Conservation (phyloP, 805 yeast species). For the Dipodascus albidus region DNA sequence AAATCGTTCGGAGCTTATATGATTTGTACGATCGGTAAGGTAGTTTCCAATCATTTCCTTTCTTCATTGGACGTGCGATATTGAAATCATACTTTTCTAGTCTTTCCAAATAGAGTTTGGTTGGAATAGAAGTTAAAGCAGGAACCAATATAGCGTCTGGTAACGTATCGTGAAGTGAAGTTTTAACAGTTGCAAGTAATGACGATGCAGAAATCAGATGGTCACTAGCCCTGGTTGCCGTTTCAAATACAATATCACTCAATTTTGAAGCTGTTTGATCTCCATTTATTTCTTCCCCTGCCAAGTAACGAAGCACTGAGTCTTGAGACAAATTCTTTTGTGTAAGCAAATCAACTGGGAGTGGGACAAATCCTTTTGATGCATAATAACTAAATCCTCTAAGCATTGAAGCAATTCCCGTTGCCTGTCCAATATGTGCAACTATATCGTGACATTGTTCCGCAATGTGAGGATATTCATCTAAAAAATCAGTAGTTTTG, state of each 20-base stretch:
- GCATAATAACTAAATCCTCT: slow-evolving; percentile 52
- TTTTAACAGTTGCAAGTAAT: slow-evolving; percentile 34
- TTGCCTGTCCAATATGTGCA: slow-evolving; percentile 79
- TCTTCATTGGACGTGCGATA: slow-evolving; percentile 31
- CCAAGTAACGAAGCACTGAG: slow-evolving; percentile 22
- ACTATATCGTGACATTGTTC: slow-evolving; percentile 42
- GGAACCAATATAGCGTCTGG: slow-evolving; percentile 56
- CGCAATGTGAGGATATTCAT: slow-evolving; percentile 34
- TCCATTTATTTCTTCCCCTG: slow-evolving; percentile 16
- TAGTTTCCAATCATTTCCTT: slow-evolving; percentile 46
- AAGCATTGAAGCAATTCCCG: slow-evolving; percentile 54
- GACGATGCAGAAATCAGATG: slow-evolving; percentile 58
- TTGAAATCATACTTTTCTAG: slow-evolving; percentile 60
- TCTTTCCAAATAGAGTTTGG: slow-evolving; percentile 46
- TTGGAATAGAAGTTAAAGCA: slow-evolving; percentile 55
- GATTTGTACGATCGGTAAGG: slow-evolving; percentile 48
- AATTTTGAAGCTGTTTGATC: slow-evolving; percentile 27
- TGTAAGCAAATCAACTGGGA: slow-evolving; percentile 55
- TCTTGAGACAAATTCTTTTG: slow-evolving; percentile 52
- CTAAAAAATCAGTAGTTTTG: slow-evolving; percentile 38
- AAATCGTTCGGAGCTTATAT: slow-evolving; percentile 31
- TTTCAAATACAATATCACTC: slow-evolving; percentile 52
- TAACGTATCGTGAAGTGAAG: slow-evolving; percentile 28
- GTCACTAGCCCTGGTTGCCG: slow-evolving; percentile 69
- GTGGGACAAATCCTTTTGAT: slow-evolving; percentile 36